A percentile compares a stretch with the other conserved stretches of the same genome.
Conservation (phyloP, 768 basidiomycete genomes). For the Termitomyces sp. region DNA sequence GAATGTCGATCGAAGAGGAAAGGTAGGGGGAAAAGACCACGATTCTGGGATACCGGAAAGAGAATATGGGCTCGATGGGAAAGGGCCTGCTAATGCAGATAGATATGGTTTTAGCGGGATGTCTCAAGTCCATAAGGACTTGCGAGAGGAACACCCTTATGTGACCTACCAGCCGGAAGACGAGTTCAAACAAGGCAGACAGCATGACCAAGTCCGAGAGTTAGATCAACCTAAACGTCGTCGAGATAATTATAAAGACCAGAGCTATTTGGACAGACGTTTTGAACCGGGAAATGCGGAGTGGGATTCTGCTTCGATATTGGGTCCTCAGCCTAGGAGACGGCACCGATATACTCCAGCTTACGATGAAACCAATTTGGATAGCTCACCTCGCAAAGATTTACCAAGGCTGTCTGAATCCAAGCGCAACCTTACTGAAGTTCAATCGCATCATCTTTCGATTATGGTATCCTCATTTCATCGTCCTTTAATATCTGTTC, state of each 20-base stretch:
- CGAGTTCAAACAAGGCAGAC: neutral
- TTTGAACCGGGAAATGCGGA: slow-evolving; percentile 4
- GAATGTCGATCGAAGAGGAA: slow-evolving; percentile 10
- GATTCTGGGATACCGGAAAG: neutral
- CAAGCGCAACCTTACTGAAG: slow-evolving; percentile 31
- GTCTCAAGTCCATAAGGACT: neutral
- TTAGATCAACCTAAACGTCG: slow-evolving; percentile 6
- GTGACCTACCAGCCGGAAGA: neutral
- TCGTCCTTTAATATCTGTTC: neutral
- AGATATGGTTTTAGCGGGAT: neutral
- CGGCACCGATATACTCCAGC: slow-evolving; percentile 8
- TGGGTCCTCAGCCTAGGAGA: neutral
- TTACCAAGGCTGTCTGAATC: slow-evolving; percentile 15
- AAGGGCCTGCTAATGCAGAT: neutral
- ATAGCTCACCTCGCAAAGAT: slow-evolving; percentile 21
- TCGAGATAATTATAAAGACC: slow-evolving; percentile 10
- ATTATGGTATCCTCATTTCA: neutral
- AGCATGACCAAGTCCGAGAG: neutral
- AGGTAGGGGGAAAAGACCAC: slow-evolving; percentile 15
- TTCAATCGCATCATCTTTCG: slow-evolving; percentile 16
- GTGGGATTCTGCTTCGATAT: neutral
- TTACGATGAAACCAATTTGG: slow-evolving; percentile 28
- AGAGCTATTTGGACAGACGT: slow-evolving; percentile 11
- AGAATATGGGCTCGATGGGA: slow-evolving; percentile 8
- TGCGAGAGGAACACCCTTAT: neutral